These are phyloP conservation scores for Candida sphagnicola DNA, from an alignment of 805 yeast genomes.

Conservation along the genomic window DNA sequence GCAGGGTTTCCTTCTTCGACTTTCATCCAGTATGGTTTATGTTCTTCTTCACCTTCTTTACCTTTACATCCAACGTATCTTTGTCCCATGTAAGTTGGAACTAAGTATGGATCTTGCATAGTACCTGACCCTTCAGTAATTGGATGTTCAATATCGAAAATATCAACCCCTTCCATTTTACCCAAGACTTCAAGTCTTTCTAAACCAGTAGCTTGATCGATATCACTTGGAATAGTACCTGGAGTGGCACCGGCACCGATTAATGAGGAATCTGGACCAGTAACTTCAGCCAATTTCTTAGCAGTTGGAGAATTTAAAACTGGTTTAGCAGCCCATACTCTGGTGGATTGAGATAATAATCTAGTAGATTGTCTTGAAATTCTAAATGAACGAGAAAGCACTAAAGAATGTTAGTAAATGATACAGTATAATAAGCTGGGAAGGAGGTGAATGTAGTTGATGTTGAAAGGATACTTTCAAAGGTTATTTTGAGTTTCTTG, in stretches of 20 bases:
- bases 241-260: slow-evolving; percentile 87
- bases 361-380: slow-evolving; percentile 26
- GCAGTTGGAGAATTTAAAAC: slow-evolving; percentile 41
- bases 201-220: slow-evolving; percentile 97
- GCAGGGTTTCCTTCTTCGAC: slow-evolving; percentile 78
- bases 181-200: slow-evolving; percentile 95
- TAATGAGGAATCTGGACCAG: slow-evolving; percentile 65
- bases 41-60: slow-evolving; percentile 82
- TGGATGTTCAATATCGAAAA: slow-evolving; percentile 86
- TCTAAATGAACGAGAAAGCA: slow-evolving; percentile 40
- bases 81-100: slow-evolving; percentile 87
- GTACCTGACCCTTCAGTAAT: slow-evolving; percentile 89
- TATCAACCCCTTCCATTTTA: slow-evolving; percentile 91
- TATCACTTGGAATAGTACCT: slow-evolving; percentile 86
- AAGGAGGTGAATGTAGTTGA: too few species aligned
- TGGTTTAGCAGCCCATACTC: slow-evolving; percentile 21
- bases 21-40: slow-evolving; percentile 87
- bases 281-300: slow-evolving; percentile 66
- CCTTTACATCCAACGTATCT: slow-evolving; percentile 98
- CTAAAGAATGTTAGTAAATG: slow-evolving; percentile 10
- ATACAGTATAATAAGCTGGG: too few species aligned
- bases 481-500: too few species aligned
- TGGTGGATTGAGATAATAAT: slow-evolving; percentile 29
- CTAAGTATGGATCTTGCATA: slow-evolving; percentile 78
- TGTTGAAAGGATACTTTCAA: too few species aligned